Percentiles rank a stretch among this genome's conserved stretches.
These are phyloP conservation scores for Hypoxylon sp. DNA, from an alignment of 2,329 filamentous ascomycete species.

Conservation along the genomic window DNA sequence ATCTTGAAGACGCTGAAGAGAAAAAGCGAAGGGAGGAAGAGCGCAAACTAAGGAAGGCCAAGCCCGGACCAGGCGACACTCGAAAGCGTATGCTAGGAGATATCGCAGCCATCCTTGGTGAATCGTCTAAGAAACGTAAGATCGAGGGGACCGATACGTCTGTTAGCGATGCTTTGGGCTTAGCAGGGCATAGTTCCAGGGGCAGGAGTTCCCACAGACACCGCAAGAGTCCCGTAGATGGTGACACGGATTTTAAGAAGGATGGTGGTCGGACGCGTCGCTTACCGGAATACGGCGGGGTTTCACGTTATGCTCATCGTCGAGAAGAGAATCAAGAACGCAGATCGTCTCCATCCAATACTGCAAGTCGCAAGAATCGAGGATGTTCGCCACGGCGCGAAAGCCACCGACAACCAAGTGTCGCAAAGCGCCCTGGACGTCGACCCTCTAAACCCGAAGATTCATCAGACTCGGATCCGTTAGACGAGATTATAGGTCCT, in stretches of 20 bases:
- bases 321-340: slow-evolving; percentile 26
- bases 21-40: slow-evolving; percentile 57
- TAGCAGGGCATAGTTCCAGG: slow-evolving; percentile 29
- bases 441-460: slow-evolving; percentile 31
- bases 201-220: slow-evolving; percentile 39
- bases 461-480: slow-evolving; percentile 75
- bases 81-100: slow-evolving; percentile 72
- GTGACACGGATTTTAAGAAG: slow-evolving; percentile 44
- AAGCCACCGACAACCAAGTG: slow-evolving; percentile 14
- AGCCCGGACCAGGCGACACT: slow-evolving; percentile 66
- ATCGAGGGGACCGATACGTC: slow-evolving; percentile 43
- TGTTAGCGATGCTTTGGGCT: slow-evolving; percentile 21
- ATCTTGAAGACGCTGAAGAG: slow-evolving; percentile 67
- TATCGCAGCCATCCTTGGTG: slow-evolving; percentile 71
- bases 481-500: slow-evolving; percentile 84
- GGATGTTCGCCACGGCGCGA: slow-evolving; percentile 31
- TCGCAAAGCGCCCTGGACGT: slow-evolving; percentile 16
- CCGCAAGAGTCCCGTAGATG: slow-evolving; percentile 35
- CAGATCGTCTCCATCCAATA: slow-evolving; percentile 31
- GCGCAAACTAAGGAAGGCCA: slow-evolving; percentile 57
- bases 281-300: slow-evolving; percentile 29
- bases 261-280: slow-evolving; percentile 50
- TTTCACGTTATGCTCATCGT: slow-evolving; percentile 28
- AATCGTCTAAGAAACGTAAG: slow-evolving; percentile 58
- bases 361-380: slow-evolving; percentile 30